Evolutionary conservation across 169 alveolate genomes (phyloP).

Genomic region (Plasmodium falciparum): DNA sequence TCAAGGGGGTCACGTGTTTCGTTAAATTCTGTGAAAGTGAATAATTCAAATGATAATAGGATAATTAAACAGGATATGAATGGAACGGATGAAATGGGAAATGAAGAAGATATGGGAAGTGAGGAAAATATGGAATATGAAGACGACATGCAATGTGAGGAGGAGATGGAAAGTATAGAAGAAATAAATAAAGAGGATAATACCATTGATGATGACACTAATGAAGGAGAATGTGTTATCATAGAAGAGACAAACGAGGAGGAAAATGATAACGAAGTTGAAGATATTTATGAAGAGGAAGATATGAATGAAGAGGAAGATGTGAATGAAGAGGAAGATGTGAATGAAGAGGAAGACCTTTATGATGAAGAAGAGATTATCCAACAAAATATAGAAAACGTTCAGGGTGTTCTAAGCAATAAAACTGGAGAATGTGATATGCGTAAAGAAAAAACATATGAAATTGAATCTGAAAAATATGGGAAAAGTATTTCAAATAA

Average conservation of each 20-base stretch:
- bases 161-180: background rate
- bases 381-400: background rate
- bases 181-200: background rate
- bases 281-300: background rate
- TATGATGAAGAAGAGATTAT: background rate
- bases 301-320: background rate
- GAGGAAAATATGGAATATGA: background rate
- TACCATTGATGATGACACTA: background rate
- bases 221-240: background rate
- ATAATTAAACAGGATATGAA: background rate
- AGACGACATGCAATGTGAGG: background rate
- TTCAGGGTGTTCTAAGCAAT: background rate
- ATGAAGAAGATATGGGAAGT: background rate
- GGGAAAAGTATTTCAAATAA: background rate
- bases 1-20: background rate
- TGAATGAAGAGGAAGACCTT: background rate
- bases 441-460: background rate
- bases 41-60: constrained; percentile 11
- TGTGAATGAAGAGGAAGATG: background rate
- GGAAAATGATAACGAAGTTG: constrained; percentile 2
- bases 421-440: background rate
- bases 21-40: background rate
- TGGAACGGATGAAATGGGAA: background rate
- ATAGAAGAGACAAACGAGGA: constrained; percentile 9
- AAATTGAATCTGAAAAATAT: background rate